phyloP scores from a whole-genome alignment of 768 basidiomycete genomes.

The Auriculariales sp. region DNA sequence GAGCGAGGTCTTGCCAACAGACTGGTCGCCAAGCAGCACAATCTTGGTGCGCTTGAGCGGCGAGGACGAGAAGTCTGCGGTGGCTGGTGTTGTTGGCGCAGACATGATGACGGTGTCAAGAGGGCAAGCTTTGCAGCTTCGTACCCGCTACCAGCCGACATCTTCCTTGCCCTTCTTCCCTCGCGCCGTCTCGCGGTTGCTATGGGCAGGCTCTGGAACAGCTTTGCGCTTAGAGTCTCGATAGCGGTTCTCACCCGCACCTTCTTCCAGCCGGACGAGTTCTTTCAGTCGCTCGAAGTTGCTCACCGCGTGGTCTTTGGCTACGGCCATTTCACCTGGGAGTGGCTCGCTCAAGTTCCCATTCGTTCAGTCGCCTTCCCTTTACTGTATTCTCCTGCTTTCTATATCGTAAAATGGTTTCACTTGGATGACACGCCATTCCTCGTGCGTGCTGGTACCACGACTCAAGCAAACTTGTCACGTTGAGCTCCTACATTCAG shows the following conservation, averaged over 20 bases:
- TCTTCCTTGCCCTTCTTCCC: too few relatives aligned
- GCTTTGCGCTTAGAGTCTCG: constrained; percentile 32
- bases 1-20: constrained; percentile 95
- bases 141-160: too few relatives aligned
- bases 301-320: constrained; percentile 84
- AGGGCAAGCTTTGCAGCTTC: too few relatives aligned
- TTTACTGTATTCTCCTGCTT: constrained; percentile 63
- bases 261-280: constrained; percentile 96
- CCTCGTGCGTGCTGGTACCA: constrained; percentile 45
- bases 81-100: constrained; percentile 36
- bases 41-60: constrained; percentile 94
- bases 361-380: constrained; percentile 78
- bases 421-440: constrained; percentile 38
- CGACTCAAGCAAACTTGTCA: constrained; percentile 2
- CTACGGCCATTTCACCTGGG: constrained; percentile 90
- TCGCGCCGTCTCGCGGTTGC: too few relatives aligned
- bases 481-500: constrained; percentile 24
- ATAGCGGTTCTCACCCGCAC: constrained; percentile 63
- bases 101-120: constrained; percentile 6
- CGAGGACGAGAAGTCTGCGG: constrained; percentile 74
- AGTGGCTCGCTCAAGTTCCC: constrained; percentile 63
- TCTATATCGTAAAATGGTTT: constrained; percentile 47
- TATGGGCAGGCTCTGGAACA: neutral
- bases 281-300: constrained; percentile 86
- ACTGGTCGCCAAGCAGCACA: constrained; percentile 90